Evolutionary conservation across 805 yeast genomes (phyloP), one percentile per base, ranked within the genome.

Genomic region (Cephaloascus albidus): DNA sequence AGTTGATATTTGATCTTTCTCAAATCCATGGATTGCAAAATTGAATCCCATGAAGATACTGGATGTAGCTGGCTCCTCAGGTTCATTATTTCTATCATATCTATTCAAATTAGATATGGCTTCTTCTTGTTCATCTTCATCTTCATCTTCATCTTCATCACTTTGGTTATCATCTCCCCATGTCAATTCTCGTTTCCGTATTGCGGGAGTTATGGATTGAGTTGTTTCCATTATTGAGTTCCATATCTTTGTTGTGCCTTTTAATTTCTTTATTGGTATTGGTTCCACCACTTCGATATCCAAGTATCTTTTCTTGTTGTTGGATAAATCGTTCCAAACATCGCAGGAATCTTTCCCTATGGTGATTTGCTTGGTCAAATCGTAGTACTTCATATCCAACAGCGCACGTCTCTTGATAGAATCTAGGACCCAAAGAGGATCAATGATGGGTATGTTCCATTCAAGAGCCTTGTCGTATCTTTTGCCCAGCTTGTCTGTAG

Each of bases 371-470:
- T 35, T 47, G 4, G 41, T 38, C 15, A 70, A 49, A 33, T 58
- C 58, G 46, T 74, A 75, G 45, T 63, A 68, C 8, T 57, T 52
- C 36, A 57, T 52, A 20, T 61, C 62, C 17, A 74, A 47, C 3
- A 68, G 57, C 1, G 74, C 72, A 2, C 68, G 68, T 36, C 79
- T 58, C 18, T 55, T 49, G 15, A 65, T 49, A 40, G 71, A 60
- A 50, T 75, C 78, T 23, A 58, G 51, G 3, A 75, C 54, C 73
- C 74, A 74, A 30, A 63, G 49, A 0, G 80, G 79, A 48, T 73
- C 76, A 20, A 72, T 67, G 1, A 65, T 65, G 1, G 76, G 76
- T 3, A 68, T 68, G 10, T 59, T 57, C 79, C 79, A 73, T 49
- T 72, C 74, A 2, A 65, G 33, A 3, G 78, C 78, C 49, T 72